Conservation (phyloP, 768 basidiomycete genomes). For the Xerocomellus intermedius region DNA sequence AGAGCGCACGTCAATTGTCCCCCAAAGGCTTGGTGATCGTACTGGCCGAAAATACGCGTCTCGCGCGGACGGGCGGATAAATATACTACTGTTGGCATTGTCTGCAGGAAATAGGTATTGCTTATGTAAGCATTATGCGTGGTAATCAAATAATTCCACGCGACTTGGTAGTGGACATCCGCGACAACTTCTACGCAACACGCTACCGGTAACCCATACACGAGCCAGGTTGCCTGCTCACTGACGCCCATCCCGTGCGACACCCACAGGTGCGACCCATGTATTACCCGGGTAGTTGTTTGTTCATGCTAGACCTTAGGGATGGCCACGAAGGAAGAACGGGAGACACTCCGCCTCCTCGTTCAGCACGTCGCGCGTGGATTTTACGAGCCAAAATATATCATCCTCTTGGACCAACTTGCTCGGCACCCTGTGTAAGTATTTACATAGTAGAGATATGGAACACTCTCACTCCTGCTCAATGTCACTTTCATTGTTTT, state of each 20-base stretch:
- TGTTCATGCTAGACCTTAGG: background rate
- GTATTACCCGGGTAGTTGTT: background rate
- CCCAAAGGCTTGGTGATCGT: background rate
- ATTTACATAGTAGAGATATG: constrained; percentile 31
- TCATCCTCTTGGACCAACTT: constrained; percentile 92
- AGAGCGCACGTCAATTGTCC: background rate
- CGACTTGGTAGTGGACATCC: background rate
- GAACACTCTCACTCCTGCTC: constrained; percentile 17
- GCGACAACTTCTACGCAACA: background rate
- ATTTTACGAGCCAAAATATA: constrained; percentile 92
- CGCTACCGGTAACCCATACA: too few relatives aligned
- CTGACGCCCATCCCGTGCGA: background rate
- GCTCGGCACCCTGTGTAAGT: constrained; percentile 94
- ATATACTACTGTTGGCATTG: too few relatives aligned
- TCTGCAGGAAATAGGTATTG: too few relatives aligned
- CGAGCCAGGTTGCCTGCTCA: too few relatives aligned
- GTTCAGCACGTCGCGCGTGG: constrained; percentile 91
- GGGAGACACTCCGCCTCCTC: constrained; percentile 79
- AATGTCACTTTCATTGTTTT: constrained; percentile 12
- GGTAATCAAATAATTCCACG: too few relatives aligned
- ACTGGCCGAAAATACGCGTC: background rate
- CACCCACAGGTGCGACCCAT: background rate
- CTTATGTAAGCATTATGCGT: too few relatives aligned
- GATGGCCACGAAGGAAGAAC: constrained; percentile 76
- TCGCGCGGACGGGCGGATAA: background rate